Base-by-base conservation (phyloP, 106 monocot species). In the Dendrobium catenatum region DNA sequence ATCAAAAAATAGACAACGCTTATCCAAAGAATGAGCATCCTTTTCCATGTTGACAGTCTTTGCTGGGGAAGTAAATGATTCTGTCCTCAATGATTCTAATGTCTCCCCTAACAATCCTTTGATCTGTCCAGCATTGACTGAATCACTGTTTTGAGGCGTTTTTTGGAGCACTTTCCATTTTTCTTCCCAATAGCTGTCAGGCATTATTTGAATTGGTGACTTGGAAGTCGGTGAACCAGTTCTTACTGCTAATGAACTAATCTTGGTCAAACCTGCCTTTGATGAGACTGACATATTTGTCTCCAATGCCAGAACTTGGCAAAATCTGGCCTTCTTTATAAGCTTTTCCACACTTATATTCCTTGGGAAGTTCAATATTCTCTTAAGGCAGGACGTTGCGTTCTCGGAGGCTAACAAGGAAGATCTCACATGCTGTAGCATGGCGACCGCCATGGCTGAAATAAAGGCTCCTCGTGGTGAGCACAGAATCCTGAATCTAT, bases 171-270 rank as follows among this genome's bases (percentile, higher is more conserved):
- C 85, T 64, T 87, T 82, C 93, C 93, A 93, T 72, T 90, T 87
- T 82, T 89, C 90, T 83, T 93, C 93, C 93, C 93, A 93, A 17
- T 93, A 93, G 84, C 90, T 87, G 44, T 89, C 87, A 40, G 84
- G 84, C 27, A 88, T 13, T n/a, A 77, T 40, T 31, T 82, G 33
- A 31, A 77, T 43, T 37, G 37, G 37, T 64, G 88, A 66, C 42
- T 73, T 73, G 19, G 86, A 76, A 11, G 84, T 83, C 75, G 81
- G 37, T 17, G 79, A 86, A 67, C 83, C 59, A 31, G 68, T 51
- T 79, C 80, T 83, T 19, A 46, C 59, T 56, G 11, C 66, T 8
- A 29, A 26, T 37, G 80, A 87, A 70, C 29, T 85, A 55, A 75
- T 77, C 33, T 80, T 43, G 6, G 76, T 76, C 40, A n/a, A 26